Evolutionary conservation across 306 rosid genomes (phyloP).

Genomic region (Cucurbita moschata): DNA sequence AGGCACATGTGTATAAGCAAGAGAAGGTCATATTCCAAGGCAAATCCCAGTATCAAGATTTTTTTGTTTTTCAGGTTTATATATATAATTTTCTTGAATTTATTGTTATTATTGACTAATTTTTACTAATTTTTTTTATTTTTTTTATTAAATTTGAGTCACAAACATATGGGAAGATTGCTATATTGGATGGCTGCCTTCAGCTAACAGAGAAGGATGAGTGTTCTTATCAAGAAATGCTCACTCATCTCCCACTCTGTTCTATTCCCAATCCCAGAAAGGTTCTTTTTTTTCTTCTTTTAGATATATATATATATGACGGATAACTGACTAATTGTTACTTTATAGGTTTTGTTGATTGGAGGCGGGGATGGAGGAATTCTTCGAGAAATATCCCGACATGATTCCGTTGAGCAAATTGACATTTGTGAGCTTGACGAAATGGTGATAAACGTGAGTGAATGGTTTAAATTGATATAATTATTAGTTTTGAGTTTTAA

Average conservation of each 20-base stretch:
- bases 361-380: constrained; percentile 88
- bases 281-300: neutral
- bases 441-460: constrained; percentile 48
- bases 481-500: too few relatives aligned
- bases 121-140: neutral
- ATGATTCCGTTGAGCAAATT: constrained; percentile 40
- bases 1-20: constrained; percentile 20
- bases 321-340: too few relatives aligned
- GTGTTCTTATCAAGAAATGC: constrained; percentile 42
- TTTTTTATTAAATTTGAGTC: constrained; percentile 6
- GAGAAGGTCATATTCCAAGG: constrained; percentile 24
- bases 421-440: constrained; percentile 65
- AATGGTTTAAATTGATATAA: too few relatives aligned
- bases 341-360: constrained; percentile 36
- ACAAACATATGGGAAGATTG: constrained; percentile 23
- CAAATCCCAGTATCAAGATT: constrained; percentile 24
- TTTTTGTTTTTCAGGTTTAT: constrained; percentile 27
- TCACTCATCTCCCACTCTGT: constrained; percentile 35
- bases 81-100: neutral
- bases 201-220: constrained; percentile 37
- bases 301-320: too few relatives aligned
- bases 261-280: constrained; percentile 10
- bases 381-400: constrained; percentile 54
- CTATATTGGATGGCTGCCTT: constrained; percentile 26
- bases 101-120: neutral